These are phyloP conservation scores for Neospora caninum DNA, from an alignment of 169 alveolate species.

Conservation along the genomic window DNA sequence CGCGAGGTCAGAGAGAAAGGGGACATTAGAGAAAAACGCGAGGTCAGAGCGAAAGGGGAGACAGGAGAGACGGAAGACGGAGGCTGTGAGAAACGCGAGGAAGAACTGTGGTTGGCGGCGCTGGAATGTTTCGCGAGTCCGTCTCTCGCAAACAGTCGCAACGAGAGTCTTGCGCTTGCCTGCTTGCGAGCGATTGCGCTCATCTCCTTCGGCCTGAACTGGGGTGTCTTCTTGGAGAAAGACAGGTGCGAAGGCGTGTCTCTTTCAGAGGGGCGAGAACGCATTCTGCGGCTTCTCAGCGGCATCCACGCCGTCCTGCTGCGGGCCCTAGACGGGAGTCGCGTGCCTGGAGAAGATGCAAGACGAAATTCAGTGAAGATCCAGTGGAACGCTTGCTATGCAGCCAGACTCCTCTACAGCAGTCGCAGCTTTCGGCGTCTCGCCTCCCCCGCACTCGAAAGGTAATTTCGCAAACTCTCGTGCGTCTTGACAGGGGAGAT, in stretches of 20 bases:
- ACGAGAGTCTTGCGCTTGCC: neutral
- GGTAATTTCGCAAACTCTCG: neutral
- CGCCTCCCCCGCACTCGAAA: neutral
- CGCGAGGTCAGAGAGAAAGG: neutral
- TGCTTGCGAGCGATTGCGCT: neutral
- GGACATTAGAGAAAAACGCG: neutral
- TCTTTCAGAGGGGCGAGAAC: neutral
- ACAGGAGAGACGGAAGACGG: neutral
- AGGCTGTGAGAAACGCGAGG: neutral
- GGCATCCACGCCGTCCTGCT: neutral
- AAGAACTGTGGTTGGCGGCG: neutral
- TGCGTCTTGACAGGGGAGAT: too few relatives aligned
- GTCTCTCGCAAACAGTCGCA: neutral
- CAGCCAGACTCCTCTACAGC: conserved; percentile 14
- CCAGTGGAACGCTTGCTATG: conserved; percentile 24
- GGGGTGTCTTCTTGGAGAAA: neutral
- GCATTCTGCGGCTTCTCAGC: neutral
- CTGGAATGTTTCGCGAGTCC: neutral
- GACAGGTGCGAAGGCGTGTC: neutral
- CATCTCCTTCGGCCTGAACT: neutral
- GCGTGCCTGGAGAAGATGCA: neutral
- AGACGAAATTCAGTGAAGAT: neutral
- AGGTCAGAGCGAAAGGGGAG: neutral
- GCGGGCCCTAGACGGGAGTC: neutral
- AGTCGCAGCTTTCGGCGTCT: neutral